A percentile compares a stretch with the other conserved stretches of the same genome.
Conservation (phyloP, 495 filamentous ascomycete species). For the Astrothelium subdiscretum region DNA sequence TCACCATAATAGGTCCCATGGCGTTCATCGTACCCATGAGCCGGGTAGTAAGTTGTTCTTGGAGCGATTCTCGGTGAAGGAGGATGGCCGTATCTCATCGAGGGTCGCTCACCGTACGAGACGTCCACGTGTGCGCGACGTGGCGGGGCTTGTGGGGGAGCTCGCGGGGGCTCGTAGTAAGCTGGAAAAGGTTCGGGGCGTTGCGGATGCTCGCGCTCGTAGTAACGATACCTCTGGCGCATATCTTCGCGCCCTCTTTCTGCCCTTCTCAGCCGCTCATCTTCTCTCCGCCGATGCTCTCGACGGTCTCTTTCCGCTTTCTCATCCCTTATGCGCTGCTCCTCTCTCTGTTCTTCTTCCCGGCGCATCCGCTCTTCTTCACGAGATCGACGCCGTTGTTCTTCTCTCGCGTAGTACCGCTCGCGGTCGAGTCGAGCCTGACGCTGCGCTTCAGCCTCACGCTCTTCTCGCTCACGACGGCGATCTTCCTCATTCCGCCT, state of each 20-base stretch:
- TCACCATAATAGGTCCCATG: neutral
- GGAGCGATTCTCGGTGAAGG: neutral
- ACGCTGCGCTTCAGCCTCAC: neutral
- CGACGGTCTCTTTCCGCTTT: neutral
- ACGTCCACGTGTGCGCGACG: neutral
- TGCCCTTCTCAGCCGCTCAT: neutral
- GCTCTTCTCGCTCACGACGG: neutral
- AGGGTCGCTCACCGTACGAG: neutral
- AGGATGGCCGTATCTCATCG: neutral
- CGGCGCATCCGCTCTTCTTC: neutral
- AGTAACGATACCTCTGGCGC: neutral
- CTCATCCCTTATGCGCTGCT: neutral
- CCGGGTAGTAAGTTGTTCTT: neutral
- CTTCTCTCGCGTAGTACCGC: neutral
- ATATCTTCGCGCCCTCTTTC: neutral
- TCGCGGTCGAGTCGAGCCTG: neutral
- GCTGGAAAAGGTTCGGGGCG: neutral
- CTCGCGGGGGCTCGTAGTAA: neutral
- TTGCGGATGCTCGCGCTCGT: neutral
- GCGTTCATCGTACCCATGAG: neutral
- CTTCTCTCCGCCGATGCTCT: neutral
- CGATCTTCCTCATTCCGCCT: neutral
- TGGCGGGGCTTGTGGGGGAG: neutral
- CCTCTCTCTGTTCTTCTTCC: neutral
- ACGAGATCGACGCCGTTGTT: neutral